Conservation (phyloP, 2,329 filamentous ascomycete species). For the Scorias spongiosa region DNA sequence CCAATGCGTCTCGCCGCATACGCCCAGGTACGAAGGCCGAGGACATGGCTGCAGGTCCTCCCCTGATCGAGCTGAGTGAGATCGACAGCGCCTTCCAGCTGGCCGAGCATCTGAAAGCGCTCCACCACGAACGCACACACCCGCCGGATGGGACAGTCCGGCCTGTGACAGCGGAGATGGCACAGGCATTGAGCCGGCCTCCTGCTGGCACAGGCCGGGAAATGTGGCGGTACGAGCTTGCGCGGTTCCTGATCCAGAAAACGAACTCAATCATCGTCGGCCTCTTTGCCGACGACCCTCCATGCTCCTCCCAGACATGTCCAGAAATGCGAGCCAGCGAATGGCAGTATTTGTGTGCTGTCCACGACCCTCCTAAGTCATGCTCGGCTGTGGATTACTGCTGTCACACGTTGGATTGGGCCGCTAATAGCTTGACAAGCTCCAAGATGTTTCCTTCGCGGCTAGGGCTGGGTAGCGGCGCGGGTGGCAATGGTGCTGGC, state of each 20-base stretch:
- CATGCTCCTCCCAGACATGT: conserved; percentile 78
- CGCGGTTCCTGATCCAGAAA: conserved; percentile 86
- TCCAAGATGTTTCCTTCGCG: conserved; percentile 91
- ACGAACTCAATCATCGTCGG: conserved; percentile 85
- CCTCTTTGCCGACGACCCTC: conserved; percentile 79
- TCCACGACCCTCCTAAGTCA: conserved; percentile 89
- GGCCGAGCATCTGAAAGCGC: conserved; percentile 88
- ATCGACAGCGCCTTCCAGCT: conserved; percentile 95
- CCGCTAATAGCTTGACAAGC: conserved; percentile 82
- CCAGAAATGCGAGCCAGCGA: conserved; percentile 97
- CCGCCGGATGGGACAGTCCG: conserved; percentile 54
- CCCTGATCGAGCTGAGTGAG: conserved; percentile 69
- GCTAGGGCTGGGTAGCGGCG: conserved; percentile 39
- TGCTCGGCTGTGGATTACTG: conserved; percentile 99
- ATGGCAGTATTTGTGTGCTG: conserved; percentile 97
- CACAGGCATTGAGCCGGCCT: conserved; percentile 60
- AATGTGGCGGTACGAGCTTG: conserved; percentile 95
- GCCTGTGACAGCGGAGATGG: conserved; percentile 62
- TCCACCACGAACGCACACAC: conserved; percentile 69
- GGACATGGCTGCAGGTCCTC: conserved; percentile 86
- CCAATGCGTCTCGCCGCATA: conserved; percentile 68
- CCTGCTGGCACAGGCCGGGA: conserved; percentile 71
- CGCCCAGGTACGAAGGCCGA: conserved; percentile 81
- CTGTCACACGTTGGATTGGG: conserved; percentile 97
- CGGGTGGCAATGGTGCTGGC: conserved; percentile 6